Evolutionary conservation across 768 basidiomycete genomes (phyloP), one percentile per base, ranked within the genome.

Genomic region (Mycena belliarum): DNA sequence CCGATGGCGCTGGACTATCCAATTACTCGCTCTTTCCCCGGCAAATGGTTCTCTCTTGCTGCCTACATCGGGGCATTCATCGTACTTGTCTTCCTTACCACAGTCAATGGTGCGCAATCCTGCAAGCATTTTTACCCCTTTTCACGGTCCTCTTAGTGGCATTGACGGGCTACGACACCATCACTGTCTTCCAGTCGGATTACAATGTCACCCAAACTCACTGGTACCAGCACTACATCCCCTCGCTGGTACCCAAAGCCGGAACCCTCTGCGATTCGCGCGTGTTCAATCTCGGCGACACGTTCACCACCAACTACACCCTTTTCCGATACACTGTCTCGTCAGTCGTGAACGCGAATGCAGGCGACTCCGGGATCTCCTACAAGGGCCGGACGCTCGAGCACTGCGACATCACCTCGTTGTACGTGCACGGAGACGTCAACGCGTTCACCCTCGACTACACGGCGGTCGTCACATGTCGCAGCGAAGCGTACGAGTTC

Each of bases 181-280:
- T 65, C 16, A 66, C 62, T 23, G 59, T 61, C 28, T 67, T 71
- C 49, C 44, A 60, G 32, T 57, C 55, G 38, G 52, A 67, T 51
- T 71, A 64, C 66, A 67, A 69, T 42, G 61, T 54, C 32, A 68
- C 65, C 6, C 64, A 68, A 35, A 45, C 44, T 8, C 57, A 43
- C 12, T 70, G 68, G 70, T 70, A 54, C 58, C 24, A 69, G 44
- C 25, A 50, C 0, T 66, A 64, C 43, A 60, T 71, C 59, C 66
- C 68, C 12, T 64, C 53, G 20, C 57, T 49, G 28, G 28, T 29
- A 6, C 50, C 59, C 6, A 63, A 65, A 20, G 61, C 66, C 12
- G 69, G 69, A 20, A 63, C 70, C 0, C 63, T 69, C 20, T 71
- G 70, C 50, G 66, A 68, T 32, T 43, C 62, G 9, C 65, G 64